phyloP scores from a whole-genome alignment of 257 asterid species.

The Solanum dulcamara region DNA sequence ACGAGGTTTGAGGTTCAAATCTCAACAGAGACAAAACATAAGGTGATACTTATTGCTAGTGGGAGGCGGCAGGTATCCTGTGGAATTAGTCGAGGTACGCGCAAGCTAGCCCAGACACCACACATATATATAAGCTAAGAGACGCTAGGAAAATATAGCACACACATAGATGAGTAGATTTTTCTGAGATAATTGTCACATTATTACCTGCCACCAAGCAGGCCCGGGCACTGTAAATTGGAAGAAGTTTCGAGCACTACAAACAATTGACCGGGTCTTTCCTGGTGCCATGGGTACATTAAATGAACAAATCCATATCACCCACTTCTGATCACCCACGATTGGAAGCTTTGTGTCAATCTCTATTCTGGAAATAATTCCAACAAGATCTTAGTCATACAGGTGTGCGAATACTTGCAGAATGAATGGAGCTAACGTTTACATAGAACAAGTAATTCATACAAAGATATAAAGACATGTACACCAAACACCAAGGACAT shows the following conservation, averaged over 20 bases:
- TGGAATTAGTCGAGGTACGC: no score
- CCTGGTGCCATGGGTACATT: conserved; percentile 99
- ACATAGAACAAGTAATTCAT: background rate
- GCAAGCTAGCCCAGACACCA: no score
- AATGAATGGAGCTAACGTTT: background rate
- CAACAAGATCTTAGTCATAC: background rate
- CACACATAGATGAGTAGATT: background rate
- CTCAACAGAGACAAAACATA: no score
- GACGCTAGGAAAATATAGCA: background rate
- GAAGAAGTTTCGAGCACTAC: conserved; percentile 95
- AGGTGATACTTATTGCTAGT: no score
- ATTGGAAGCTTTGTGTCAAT: conserved; percentile 87
- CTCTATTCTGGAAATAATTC: conserved; percentile 48
- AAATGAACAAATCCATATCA: conserved; percentile 96
- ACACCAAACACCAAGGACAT: background rate
- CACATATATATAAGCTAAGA: background rate
- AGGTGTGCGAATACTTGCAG: background rate
- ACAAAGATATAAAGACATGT: background rate
- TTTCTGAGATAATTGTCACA: background rate
- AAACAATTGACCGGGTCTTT: conserved; percentile 97
- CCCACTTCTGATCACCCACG: conserved; percentile 91
- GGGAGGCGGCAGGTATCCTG: no score
- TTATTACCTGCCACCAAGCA: conserved; percentile 94
- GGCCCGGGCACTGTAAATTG: conserved; percentile 92
- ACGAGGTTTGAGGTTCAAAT: no score